Evolutionary conservation across 495 filamentous ascomycete genomes (phyloP).

Genomic region (Xylaria bambusicola): DNA sequence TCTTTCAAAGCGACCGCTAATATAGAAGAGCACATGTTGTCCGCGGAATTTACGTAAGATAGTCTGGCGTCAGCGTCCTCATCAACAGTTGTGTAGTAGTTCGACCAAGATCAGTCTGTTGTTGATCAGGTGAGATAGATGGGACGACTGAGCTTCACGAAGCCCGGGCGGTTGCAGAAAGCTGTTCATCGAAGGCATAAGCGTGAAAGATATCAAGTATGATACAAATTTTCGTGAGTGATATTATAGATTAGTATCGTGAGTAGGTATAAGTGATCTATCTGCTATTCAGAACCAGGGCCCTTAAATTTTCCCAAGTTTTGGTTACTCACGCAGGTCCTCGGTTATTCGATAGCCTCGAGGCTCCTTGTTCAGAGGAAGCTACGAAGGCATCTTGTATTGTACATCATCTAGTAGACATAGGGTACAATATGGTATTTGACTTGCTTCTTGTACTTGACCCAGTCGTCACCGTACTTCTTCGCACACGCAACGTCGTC

Average conservation of each 20-base stretch:
- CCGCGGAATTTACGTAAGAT: not conserved
- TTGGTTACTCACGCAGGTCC: not conserved
- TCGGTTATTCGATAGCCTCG: not conserved
- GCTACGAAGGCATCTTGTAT: not conserved
- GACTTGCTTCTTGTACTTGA: constrained; percentile 81
- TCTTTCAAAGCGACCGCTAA: not conserved
- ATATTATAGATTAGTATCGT: constrained; percentile 10
- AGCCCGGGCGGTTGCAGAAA: no score
- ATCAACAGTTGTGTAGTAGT: not conserved
- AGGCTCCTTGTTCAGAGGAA: not conserved
- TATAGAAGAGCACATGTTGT: not conserved
- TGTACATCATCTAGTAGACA: constrained; percentile 63
- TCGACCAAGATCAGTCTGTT: not conserved
- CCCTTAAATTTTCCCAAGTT: no score
- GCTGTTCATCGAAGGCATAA: no score
- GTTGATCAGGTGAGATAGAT: not conserved
- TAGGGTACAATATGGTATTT: constrained; percentile 86
- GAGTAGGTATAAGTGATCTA: not conserved
- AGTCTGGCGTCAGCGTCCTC: not conserved
- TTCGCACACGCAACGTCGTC: constrained; percentile 90
- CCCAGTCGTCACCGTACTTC: constrained; percentile 96
- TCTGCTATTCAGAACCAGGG: not conserved
- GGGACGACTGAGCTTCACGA: not conserved
- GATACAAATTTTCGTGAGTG: not conserved
- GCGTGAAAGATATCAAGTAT: not conserved